Percentiles rank a stretch among this genome's conserved stretches.
phyloP scores from a whole-genome alignment of 192 early-diverging fungal genomes.

The Geranomyces michiganensis region DNA sequence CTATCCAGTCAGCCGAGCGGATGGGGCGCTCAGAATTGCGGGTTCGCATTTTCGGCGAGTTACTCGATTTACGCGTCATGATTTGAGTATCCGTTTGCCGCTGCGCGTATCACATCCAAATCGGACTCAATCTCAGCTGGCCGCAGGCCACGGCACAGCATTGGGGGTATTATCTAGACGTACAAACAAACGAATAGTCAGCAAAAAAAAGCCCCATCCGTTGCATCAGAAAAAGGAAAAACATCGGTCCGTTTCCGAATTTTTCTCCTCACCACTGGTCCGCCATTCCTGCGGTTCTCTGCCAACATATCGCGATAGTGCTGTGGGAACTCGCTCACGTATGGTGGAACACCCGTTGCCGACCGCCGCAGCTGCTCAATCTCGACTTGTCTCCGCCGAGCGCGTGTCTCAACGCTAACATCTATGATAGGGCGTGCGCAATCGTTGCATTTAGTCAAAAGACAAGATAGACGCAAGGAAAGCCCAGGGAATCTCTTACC shows the following conservation, averaged over 20 bases:
- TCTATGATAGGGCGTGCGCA: background rate
- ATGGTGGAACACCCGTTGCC: slow-evolving; percentile 21
- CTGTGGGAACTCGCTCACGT: slow-evolving; percentile 9
- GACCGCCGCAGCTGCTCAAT: slow-evolving; percentile 21
- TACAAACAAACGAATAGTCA: no score
- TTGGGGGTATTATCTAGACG: slow-evolving; percentile 22
- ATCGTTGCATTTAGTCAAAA: background rate
- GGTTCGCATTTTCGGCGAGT: no score
- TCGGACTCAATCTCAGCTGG: slow-evolving; percentile 27
- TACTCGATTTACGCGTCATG: no score
- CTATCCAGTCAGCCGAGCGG: no score
- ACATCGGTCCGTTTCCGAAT: no score
- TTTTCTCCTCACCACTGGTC: slow-evolving; percentile 24
- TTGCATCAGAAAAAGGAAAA: background rate
- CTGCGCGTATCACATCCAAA: slow-evolving; percentile 24
- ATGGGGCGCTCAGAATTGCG: no score
- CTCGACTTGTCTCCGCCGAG: background rate
- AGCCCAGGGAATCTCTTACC: background rate
- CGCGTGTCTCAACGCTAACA: background rate
- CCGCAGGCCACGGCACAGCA: slow-evolving; percentile 17
- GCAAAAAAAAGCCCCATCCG: background rate
- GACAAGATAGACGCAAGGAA: background rate
- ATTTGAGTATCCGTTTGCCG: background rate
- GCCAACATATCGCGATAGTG: slow-evolving; percentile 5
- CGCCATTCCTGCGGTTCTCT: slow-evolving; percentile 22